Conservation (phyloP, 2,329 filamentous ascomycete species). For the Neofusicoccum ribis region DNA sequence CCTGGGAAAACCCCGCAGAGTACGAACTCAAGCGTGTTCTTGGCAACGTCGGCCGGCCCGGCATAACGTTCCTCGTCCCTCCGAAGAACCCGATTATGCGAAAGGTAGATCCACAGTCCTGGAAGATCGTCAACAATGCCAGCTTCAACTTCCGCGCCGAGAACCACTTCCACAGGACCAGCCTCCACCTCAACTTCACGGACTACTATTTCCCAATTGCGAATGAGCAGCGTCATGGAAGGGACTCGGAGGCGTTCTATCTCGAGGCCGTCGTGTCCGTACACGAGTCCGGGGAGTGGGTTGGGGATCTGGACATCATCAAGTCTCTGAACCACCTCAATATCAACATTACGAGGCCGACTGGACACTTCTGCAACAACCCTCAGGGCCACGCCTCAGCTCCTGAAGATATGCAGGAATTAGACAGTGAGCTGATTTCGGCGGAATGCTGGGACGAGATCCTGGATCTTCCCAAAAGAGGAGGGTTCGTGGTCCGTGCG, state of each 20-base stretch:
- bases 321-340: not conserved
- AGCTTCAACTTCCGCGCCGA: not conserved
- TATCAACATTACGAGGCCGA: too few relatives aligned
- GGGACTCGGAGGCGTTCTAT: not conserved
- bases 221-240: not conserved
- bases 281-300: not conserved
- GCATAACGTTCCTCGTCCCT: not conserved
- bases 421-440: not conserved
- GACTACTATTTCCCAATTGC: not conserved
- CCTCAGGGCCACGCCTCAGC: not conserved
- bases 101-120: not conserved
- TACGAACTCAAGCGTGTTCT: not conserved
- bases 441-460: not conserved
- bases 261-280: not conserved
- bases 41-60: not conserved
- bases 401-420: not conserved
- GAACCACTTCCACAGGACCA: not conserved
- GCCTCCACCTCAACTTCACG: not conserved
- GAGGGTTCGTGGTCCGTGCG: not conserved
- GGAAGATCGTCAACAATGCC: not conserved
- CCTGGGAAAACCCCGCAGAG: not conserved
- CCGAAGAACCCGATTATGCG: not conserved
- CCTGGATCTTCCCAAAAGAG: not conserved
- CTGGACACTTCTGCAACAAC: too few relatives aligned
- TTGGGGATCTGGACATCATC: not conserved